phyloP scores from a whole-genome alignment of 1,284 basidiomycete genomes.

The Trichosporon faecale region DNA sequence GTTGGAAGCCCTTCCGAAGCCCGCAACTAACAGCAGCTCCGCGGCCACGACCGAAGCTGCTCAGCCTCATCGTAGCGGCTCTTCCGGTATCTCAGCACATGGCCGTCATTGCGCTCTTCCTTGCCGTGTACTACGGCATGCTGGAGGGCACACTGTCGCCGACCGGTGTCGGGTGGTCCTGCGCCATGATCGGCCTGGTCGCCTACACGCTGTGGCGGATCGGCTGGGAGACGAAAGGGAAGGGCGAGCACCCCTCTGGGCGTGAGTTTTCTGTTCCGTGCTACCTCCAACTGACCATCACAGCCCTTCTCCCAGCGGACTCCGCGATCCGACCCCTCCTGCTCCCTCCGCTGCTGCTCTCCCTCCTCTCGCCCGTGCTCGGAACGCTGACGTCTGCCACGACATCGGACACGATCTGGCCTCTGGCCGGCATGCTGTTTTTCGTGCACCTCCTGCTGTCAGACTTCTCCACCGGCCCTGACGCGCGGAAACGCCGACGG shows the following conservation, averaged over 20 bases:
- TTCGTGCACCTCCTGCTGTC: constrained; percentile 63
- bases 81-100: constrained; percentile 82
- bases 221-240: constrained; percentile 13
- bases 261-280: constrained; percentile 14
- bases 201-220: constrained; percentile 61
- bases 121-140: constrained; percentile 73
- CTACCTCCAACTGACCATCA: not conserved
- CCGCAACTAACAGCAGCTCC: constrained; percentile 27
- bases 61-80: constrained; percentile 67
- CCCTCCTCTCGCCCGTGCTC: constrained; percentile 86
- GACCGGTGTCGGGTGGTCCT: constrained; percentile 65
- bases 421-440: constrained; percentile 69
- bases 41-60: constrained; percentile 55
- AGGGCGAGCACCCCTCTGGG: not conserved
- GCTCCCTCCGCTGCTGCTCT: constrained; percentile 79
- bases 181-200: constrained; percentile 63
- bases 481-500: constrained; percentile 32
- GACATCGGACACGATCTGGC: constrained; percentile 96
- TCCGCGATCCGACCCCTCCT: constrained; percentile 56
- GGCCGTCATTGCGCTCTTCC: constrained; percentile 73
- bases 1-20: too few relatives aligned
- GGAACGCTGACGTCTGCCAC: constrained; percentile 90
- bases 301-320: constrained; percentile 56
- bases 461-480: constrained; percentile 59
- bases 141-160: constrained; percentile 65